These are phyloP conservation scores for Nannochloropsis granulata DNA, from an alignment of 108 stramenopile species.

Conservation along the genomic window DNA sequence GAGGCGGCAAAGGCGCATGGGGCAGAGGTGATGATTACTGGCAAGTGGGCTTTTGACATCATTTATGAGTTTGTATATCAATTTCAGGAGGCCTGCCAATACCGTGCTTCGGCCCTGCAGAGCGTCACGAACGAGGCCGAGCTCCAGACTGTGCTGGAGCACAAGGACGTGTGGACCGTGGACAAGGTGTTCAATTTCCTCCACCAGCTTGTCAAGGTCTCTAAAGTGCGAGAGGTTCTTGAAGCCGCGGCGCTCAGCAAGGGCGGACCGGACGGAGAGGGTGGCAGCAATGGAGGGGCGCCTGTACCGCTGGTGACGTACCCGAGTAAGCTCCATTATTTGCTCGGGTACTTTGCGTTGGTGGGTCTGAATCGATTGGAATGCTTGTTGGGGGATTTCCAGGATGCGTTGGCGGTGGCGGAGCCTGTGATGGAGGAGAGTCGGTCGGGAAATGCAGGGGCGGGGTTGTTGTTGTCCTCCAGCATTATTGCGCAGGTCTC, in stretches of 20 bases:
- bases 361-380: conserved; percentile 79
- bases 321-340: conserved; percentile 9
- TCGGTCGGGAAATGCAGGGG: conserved; percentile 4
- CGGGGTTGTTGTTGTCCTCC: conserved; percentile 30
- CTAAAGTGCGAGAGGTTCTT: conserved; percentile 43
- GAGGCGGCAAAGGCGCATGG: background rate
- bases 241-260: conserved; percentile 33
- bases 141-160: conserved; percentile 30
- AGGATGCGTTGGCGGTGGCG: conserved; percentile 49
- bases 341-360: conserved; percentile 75
- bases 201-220: conserved; percentile 54
- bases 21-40: conserved; percentile 52
- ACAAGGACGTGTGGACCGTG: conserved; percentile 77
- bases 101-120: conserved; percentile 18
- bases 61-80: conserved; percentile 95
- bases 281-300: background rate
- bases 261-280: conserved; percentile 9
- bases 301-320: background rate
- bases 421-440: conserved; percentile 35
- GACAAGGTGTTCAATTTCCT: conserved; percentile 79
- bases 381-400: conserved; percentile 86
- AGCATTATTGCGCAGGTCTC: conserved; percentile 63
- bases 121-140: background rate
- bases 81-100: conserved; percentile 96
- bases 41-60: conserved; percentile 95